Evolutionary conservation across 192 early-diverging fungal species (phyloP).

Genomic region (Coemansia sp.): DNA sequence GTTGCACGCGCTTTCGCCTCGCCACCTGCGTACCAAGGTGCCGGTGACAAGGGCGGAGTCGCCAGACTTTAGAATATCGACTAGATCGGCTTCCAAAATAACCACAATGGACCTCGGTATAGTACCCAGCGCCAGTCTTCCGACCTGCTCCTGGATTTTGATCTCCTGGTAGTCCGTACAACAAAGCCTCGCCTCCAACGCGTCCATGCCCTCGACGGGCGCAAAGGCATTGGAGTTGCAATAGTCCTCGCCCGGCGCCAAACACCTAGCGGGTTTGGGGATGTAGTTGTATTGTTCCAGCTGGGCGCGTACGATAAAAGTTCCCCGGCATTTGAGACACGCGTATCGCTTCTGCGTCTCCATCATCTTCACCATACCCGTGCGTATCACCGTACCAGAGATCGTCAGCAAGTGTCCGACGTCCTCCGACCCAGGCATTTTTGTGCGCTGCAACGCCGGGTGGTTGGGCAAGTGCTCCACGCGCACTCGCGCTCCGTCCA

Average conservation of each 20-base stretch:
- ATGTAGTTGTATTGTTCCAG: conserved; percentile 70
- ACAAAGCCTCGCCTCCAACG: conserved; percentile 42
- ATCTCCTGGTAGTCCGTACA: conserved; percentile 83
- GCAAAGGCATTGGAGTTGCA: conserved; percentile 65
- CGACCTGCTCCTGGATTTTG: conserved; percentile 76
- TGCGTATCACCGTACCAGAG: conserved; percentile 70
- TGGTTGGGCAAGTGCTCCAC: conserved; percentile 15
- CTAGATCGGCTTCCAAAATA: conserved; percentile 63
- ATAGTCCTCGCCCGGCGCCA: conserved; percentile 34
- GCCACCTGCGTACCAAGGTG: conserved; percentile 65
- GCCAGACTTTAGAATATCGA: conserved; percentile 66
- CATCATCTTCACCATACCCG: conserved; percentile 71
- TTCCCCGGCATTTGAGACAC: conserved; percentile 64
- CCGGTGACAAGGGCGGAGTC: conserved; percentile 68
- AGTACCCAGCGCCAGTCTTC: conserved; percentile 66
- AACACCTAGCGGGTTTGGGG: conserved; percentile 60
- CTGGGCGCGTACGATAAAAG: conserved; percentile 63
- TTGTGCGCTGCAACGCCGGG: conserved; percentile 43
- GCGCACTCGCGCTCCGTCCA: background rate
- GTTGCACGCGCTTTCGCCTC: conserved; percentile 47
- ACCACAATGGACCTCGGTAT: conserved; percentile 65
- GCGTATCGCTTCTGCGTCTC: conserved; percentile 61
- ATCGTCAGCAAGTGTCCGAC: conserved; percentile 64
- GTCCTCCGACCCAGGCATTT: conserved; percentile 64
- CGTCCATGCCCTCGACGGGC: conserved; percentile 31